phyloP scores from a whole-genome alignment of 768 basidiomycete genomes.

The Fibroporia radiculosa region DNA sequence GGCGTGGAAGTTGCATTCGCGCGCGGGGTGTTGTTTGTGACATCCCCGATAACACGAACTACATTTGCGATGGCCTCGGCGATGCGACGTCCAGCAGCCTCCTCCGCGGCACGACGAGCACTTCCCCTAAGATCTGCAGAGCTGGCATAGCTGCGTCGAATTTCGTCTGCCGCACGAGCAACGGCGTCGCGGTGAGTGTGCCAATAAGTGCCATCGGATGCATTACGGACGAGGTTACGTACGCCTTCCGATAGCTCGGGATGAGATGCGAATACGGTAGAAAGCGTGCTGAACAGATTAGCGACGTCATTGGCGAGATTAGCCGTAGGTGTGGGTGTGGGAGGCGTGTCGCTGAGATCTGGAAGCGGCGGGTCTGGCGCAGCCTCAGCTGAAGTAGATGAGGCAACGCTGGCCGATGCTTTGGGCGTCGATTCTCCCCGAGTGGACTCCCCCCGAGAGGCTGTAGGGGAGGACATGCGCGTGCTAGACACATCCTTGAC shows the following conservation, averaged over 20 bases:
- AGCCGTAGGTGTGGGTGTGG: slow-evolving; percentile 22
- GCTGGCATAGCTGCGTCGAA: slow-evolving; percentile 35
- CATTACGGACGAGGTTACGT: slow-evolving; percentile 55
- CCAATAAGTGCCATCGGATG: slow-evolving; percentile 65
- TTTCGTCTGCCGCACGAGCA: slow-evolving; percentile 46
- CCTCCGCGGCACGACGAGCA: slow-evolving; percentile 44
- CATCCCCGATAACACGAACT: slow-evolving; percentile 43
- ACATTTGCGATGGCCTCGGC: slow-evolving; percentile 56
- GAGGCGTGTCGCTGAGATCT: slow-evolving; percentile 28
- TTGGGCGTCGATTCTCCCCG: slow-evolving; percentile 5
- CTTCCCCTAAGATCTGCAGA: slow-evolving; percentile 30
- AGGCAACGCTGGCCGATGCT: slow-evolving; percentile 3
- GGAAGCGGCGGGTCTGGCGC: slow-evolving; percentile 45
- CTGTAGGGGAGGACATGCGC: slow-evolving; percentile 7
- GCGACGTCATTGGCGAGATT: slow-evolving; percentile 63
- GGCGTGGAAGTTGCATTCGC: slow-evolving; percentile 15
- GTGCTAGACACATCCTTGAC: slow-evolving; percentile 9
- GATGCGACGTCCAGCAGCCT: slow-evolving; percentile 56
- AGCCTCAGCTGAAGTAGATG: slow-evolving; percentile 7
- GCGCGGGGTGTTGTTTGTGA: slow-evolving; percentile 9
- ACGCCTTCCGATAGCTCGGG: slow-evolving; percentile 67
- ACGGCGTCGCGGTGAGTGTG: slow-evolving; percentile 50
- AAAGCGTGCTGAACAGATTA: slow-evolving; percentile 47
- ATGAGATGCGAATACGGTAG: slow-evolving; percentile 49
- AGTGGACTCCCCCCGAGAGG: slow-evolving; percentile 3